These are phyloP conservation scores for Eucalyptus pumila DNA, from an alignment of 345 rosid species.

Conservation along the genomic window DNA sequence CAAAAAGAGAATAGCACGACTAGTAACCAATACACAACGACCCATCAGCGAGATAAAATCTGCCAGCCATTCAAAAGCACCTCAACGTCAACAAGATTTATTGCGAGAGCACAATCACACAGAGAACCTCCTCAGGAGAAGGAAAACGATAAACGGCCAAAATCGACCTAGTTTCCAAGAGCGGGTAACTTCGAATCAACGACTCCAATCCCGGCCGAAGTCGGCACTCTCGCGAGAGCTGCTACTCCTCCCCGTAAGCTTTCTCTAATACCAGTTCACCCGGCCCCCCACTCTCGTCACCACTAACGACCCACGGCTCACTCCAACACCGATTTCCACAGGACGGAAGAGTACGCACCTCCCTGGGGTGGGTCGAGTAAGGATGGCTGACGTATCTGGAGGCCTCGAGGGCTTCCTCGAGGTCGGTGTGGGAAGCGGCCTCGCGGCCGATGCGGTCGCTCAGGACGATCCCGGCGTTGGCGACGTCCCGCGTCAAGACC, in stretches of 20 bases:
- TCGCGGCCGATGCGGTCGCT: constrained; percentile 82
- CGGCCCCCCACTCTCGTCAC: not conserved
- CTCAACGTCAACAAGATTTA: not conserved
- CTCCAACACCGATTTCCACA: not conserved
- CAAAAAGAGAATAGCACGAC: not conserved
- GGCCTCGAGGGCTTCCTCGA: constrained; percentile 89
- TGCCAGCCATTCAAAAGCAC: not conserved
- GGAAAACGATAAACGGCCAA: not conserved
- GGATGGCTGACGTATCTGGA: constrained; percentile 94
- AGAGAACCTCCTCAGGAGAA: not conserved
- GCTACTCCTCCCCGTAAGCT: not conserved
- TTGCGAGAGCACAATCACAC: not conserved
- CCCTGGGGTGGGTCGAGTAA: constrained; percentile 75
- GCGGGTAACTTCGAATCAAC: not conserved
- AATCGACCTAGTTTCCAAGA: not conserved
- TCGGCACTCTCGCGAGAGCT: not conserved
- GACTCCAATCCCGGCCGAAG: not conserved
- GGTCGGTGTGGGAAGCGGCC: constrained; percentile 66
- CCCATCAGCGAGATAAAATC: not conserved
- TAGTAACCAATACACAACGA: not conserved
- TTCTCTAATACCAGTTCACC: not conserved
- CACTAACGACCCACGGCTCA: not conserved
- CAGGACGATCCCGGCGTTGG: constrained; percentile 61
- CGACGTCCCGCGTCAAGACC: constrained; percentile 75
- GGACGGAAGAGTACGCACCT: constrained; percentile 19